phyloP scores from a whole-genome alignment of 768 basidiomycete species.

The Rhizopogon salebrosus region DNA sequence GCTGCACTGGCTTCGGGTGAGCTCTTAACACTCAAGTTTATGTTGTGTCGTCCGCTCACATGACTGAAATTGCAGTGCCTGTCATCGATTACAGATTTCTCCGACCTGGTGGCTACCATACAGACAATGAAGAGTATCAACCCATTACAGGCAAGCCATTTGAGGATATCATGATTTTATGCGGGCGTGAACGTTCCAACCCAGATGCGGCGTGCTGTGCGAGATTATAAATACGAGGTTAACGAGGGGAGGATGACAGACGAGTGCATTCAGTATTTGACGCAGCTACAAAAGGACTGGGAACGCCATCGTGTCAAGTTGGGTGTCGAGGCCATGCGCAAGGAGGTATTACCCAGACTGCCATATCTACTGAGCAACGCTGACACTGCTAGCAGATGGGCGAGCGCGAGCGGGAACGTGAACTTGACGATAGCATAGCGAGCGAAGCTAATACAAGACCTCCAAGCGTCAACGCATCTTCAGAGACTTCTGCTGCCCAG shows the following conservation, averaged over 20 bases:
- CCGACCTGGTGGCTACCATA: conserved; percentile 83
- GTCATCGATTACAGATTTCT: conserved; percentile 84
- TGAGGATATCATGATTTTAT: conserved; percentile 1
- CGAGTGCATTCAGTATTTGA: conserved; percentile 91
- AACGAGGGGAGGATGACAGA: conserved; percentile 91
- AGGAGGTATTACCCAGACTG: conserved; percentile 51
- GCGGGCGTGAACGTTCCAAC: background rate
- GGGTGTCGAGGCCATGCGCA: conserved; percentile 79
- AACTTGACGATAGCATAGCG: conserved; percentile 35
- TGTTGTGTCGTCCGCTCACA: background rate
- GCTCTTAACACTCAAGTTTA: conserved; percentile 7
- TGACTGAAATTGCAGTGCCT: conserved; percentile 48
- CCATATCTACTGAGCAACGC: background rate
- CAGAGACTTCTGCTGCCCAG: conserved; percentile 35
- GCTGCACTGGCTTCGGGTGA: conserved; percentile 79
- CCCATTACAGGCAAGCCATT: conserved; percentile 69
- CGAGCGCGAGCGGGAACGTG: conserved; percentile 65
- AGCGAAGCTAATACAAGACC: conserved; percentile 27
- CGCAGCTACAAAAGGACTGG: conserved; percentile 96
- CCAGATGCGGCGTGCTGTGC: conserved; percentile 89
- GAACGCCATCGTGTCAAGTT: conserved; percentile 85
- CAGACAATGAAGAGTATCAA: conserved; percentile 85
- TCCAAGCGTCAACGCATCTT: conserved; percentile 25
- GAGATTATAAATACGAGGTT: conserved; percentile 92
- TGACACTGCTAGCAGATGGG: conserved; percentile 41